Evolutionary conservation across 345 rosid species (phyloP), one percentile per base, ranked within the genome.

Genomic region (Boechera stricta): DNA sequence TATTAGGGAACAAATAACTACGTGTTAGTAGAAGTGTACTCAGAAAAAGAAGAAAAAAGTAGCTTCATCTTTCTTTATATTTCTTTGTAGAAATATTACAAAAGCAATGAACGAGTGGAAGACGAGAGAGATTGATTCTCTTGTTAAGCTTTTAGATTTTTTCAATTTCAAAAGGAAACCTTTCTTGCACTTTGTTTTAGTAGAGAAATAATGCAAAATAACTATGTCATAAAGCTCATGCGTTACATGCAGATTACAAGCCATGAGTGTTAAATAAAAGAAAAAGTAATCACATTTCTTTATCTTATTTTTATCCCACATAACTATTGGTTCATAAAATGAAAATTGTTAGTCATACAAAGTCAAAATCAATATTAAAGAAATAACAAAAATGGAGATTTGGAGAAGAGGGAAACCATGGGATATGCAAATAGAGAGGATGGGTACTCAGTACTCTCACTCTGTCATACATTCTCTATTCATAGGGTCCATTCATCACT

Each of bases 101-200:
- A 36, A 55, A 49, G 6, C 1, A 10, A 28, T 8, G 42, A 45
- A 42, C 5, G 6, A 61, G 69, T 68, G 74, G 75, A 52, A 60
- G 64, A 69, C 56, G 70, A 69, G 75, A 69, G 64, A 69, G 80
- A 76, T 69, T 62, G 80, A 76, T 69, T 62, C 64, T 57, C 10
- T 61, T 62, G 57, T 8, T 31, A 52, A 76, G 48, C 70, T 42
- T 69, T 69, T 31, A 41, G 39, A 32, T 4, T 7, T 75, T 52
- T 18, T 28, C 11, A 10, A 24, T 62, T 41, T 69, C 21, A 51
- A 60, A 75, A 61, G 26, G 39, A 68, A 42, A 44, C 64, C 32
- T 76, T 76, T 53, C 24, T 62, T n/a, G 41, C 56, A n/a, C 32
- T 33, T 31, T 21, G 32, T 9, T 67, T 11, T 49, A 18, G 36